Evolutionary conservation across 1,284 basidiomycete species (phyloP).

Genomic region (Wolfiporia cocos): DNA sequence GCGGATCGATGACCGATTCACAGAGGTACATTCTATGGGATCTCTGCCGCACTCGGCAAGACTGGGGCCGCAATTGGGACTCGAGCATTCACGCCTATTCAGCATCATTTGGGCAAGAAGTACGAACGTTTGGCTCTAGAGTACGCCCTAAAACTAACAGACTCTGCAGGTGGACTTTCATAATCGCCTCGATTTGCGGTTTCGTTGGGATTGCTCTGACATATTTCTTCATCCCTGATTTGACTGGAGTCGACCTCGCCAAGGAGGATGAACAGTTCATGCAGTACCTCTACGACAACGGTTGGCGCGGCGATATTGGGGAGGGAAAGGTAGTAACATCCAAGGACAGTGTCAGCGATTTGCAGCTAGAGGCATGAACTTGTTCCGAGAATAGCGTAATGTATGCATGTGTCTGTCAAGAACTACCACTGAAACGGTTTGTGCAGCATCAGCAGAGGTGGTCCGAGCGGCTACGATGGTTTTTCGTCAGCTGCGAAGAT

Average conservation of each 20-base stretch:
- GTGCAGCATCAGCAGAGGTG: too few relatives aligned
- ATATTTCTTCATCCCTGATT: slow-evolving; percentile 64
- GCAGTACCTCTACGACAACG: slow-evolving; percentile 5
- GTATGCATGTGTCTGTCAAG: too few relatives aligned
- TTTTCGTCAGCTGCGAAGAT: too few relatives aligned
- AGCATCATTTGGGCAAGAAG: slow-evolving; percentile 59
- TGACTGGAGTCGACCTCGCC: slow-evolving; percentile 49
- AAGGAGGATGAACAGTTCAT: background rate
- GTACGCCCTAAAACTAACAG: too few relatives aligned
- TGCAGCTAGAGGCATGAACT: too few relatives aligned
- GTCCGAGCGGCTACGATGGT: too few relatives aligned
- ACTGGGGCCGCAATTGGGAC: slow-evolving; percentile 73
- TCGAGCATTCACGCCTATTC: slow-evolving; percentile 74
- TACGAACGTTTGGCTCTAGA: slow-evolving; percentile 24
- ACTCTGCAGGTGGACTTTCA: slow-evolving; percentile 48
- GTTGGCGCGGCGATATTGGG: slow-evolving; percentile 34
- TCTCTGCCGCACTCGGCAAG: slow-evolving; percentile 71
- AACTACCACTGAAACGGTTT: too few relatives aligned
- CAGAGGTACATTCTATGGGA: slow-evolving; percentile 64
- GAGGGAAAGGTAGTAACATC: too few relatives aligned
- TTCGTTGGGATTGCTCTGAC: slow-evolving; percentile 58
- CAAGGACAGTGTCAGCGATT: too few relatives aligned
- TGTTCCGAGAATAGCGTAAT: too few relatives aligned
- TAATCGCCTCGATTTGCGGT: slow-evolving; percentile 65
- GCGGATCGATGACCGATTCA: too few relatives aligned